phyloP scores from a whole-genome alignment of 306 rosid genomes.

The Castanospermum australe region DNA sequence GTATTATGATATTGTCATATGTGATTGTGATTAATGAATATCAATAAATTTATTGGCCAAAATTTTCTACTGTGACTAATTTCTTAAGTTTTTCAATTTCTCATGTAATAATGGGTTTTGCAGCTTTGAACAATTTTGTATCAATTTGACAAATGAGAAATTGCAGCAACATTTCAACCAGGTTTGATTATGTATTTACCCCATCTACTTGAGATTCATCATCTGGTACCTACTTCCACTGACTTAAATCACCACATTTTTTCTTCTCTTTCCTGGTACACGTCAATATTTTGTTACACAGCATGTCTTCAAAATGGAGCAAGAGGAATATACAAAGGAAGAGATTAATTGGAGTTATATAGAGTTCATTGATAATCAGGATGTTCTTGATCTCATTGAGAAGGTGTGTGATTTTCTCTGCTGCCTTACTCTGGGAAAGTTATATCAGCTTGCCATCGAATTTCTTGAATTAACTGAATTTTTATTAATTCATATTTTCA shows the following conservation, averaged over 20 bases:
- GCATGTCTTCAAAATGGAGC: constrained; percentile 88
- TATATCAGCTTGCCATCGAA: neutral
- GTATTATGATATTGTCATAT: neutral
- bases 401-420: constrained; percentile 41
- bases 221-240: neutral
- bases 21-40: neutral
- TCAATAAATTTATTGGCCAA: neutral
- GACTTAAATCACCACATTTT: neutral
- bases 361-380: constrained; percentile 72
- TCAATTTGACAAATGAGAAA: constrained; percentile 84
- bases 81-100: neutral
- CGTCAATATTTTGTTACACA: constrained; percentile 37
- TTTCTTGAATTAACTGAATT: neutral
- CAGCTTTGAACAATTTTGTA: constrained; percentile 83
- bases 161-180: constrained; percentile 82
- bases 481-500: neutral
- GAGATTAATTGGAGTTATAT: constrained; percentile 76
- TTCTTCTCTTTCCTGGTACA: neutral
- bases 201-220: neutral
- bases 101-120: constrained; percentile 23
- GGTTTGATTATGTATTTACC: constrained; percentile 39
- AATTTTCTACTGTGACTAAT: neutral
- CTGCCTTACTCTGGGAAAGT: neutral
- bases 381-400: constrained; percentile 70
- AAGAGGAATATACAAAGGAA: constrained; percentile 76